These are phyloP conservation scores for Silene noctiflora DNA, from an alignment of 179 eudicot species.

Conservation along the genomic window DNA sequence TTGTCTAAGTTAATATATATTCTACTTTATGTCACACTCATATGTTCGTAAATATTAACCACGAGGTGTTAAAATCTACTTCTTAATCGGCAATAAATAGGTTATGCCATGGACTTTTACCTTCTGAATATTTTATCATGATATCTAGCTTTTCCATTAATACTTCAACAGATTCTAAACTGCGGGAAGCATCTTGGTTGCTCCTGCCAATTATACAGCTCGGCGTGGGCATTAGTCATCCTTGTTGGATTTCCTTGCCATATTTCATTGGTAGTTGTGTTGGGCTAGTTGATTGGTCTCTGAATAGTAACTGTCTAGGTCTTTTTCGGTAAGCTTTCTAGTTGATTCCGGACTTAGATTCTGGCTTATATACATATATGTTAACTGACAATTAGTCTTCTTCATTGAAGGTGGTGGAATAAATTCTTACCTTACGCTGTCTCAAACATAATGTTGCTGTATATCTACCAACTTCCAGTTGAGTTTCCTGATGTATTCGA, in stretches of 20 bases:
- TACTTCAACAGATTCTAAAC: constrained; percentile 54
- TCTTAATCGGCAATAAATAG: background rate
- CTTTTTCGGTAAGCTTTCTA: constrained; percentile 56
- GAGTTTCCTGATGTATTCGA: constrained; percentile 31
- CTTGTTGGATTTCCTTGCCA: constrained; percentile 86
- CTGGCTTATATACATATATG: background rate
- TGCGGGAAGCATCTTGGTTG: constrained; percentile 60
- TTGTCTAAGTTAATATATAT: background rate
- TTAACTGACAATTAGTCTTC: constrained; percentile 15
- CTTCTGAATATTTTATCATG: background rate
- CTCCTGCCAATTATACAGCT: constrained; percentile 75
- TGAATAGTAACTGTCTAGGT: constrained; percentile 78
- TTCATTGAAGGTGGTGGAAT: constrained; percentile 62
- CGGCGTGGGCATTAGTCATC: constrained; percentile 68
- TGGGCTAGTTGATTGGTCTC: constrained; percentile 86
- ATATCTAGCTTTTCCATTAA: constrained; percentile 1
- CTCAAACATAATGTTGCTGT: constrained; percentile 44
- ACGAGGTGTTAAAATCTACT: background rate
- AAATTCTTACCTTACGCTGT: constrained; percentile 56
- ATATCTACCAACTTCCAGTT: constrained; percentile 67
- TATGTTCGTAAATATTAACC: background rate
- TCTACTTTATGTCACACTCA: background rate
- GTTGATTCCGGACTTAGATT: background rate
- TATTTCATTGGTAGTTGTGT: constrained; percentile 85
- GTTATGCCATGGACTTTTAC: background rate